These are phyloP conservation scores for Endothia cerciana DNA, from an alignment of 2,329 filamentous ascomycete species.

Conservation along the genomic window DNA sequence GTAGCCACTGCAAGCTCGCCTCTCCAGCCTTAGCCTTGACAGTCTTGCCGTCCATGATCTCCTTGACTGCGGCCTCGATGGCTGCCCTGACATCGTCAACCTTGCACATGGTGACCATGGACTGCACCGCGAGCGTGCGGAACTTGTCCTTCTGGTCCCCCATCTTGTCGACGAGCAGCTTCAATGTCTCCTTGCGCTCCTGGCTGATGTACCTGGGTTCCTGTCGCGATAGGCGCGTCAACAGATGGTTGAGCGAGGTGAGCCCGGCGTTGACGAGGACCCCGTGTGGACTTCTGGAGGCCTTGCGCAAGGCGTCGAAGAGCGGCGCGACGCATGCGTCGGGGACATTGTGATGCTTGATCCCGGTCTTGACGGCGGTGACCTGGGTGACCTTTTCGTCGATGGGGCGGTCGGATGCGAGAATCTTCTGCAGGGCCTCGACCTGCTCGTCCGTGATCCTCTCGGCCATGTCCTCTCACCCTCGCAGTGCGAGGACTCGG, in stretches of 20 bases:
- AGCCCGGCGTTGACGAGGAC: slow-evolving; percentile 82
- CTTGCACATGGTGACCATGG: slow-evolving; percentile 76
- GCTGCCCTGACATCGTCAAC: slow-evolving; percentile 63
- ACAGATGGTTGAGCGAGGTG: slow-evolving; percentile 82
- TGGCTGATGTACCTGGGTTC: slow-evolving; percentile 74
- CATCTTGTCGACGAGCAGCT: slow-evolving; percentile 79
- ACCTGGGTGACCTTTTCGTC: slow-evolving; percentile 74
- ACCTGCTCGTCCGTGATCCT: slow-evolving; percentile 64
- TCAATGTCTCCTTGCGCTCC: slow-evolving; percentile 72
- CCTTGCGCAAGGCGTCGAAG: slow-evolving; percentile 80
- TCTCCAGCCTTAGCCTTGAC: slow-evolving; percentile 81
- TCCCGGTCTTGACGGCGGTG: slow-evolving; percentile 78
- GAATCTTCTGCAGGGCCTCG: slow-evolving; percentile 54
- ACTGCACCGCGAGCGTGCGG: slow-evolving; percentile 72
- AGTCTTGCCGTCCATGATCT: slow-evolving; percentile 78
- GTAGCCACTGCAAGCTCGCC: slow-evolving; percentile 80
- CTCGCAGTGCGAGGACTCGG: slow-evolving; percentile 18
- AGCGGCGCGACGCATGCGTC: slow-evolving; percentile 71
- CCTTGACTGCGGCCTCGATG: slow-evolving; percentile 79
- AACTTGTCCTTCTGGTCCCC: slow-evolving; percentile 89
- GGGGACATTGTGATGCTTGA: slow-evolving; percentile 91
- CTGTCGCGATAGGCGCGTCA: slow-evolving; percentile 85
- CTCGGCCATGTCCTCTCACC: slow-evolving; percentile 51
- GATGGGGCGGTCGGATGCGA: slow-evolving; percentile 66
- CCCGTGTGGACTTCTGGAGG: slow-evolving; percentile 76